Base-by-base conservation (phyloP, 306 rosid genomes). In the Malus orientalis region DNA sequence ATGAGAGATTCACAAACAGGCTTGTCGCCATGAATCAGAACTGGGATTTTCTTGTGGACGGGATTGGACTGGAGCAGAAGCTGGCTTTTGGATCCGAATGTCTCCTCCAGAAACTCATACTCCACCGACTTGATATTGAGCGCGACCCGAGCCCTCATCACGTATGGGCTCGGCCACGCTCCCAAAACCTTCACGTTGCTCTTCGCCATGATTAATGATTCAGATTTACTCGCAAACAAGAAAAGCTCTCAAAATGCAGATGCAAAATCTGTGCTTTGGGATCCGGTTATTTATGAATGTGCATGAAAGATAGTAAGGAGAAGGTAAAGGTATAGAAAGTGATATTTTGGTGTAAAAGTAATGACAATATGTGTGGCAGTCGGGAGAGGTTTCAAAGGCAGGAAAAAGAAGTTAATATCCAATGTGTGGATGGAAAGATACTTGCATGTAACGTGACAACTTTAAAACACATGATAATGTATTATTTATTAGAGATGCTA, bases 11-110 rank as follows among this genome's bases (percentile, higher is more conserved):
- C 92, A 16, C 82, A 81, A 9, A 90, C 47, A 77, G 96, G 84
- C 59, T 82, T 84, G 59, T 75, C 89, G 0, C 8, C 58, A 16
- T 86, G 93, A 73, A 90, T 70, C 10, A 90, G 87, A 83, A 88
- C 91, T 0, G 89, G 91, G 69, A 88, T 63, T 74, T 85, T 90
- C 84, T 90, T 81, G 82, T 86, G 42, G 5, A 90, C 83, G 1
- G 89, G 93, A 69, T 88, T 90, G 11, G 93, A 85, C 62, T 85
- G 76, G 60, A 90, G 87, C 30, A 88, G 85, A 76, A 90, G 84
- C 58, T 83, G 78, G 54, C 85, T 86, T 67, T 88, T 91, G 51
- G 86, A 0, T 0, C 57, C 78, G 10, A 86, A 23, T 0, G 65
- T 33, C 80, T 86, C 89, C 23, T 88, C 73, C 23, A 76, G 60